These are phyloP conservation scores for Trichophyton benhamiae DNA, from an alignment of 2,329 filamentous ascomycete species.

Conservation along the genomic window DNA sequence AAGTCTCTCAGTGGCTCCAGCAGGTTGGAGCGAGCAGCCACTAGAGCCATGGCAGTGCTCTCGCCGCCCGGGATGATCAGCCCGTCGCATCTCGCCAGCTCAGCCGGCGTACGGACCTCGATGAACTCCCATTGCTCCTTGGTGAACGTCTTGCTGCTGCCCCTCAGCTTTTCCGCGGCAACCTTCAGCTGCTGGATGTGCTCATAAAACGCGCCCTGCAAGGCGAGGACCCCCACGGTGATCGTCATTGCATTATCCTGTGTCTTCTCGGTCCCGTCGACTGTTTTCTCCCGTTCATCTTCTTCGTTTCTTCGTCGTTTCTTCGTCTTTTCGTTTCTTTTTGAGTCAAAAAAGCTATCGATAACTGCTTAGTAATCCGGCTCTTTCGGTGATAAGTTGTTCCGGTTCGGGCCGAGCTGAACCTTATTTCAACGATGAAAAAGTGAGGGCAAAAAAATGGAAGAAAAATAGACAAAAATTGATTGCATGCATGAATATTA, in stretches of 20 bases:
- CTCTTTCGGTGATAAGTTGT: not conserved
- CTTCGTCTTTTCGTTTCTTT: not conserved
- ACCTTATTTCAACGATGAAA: not conserved
- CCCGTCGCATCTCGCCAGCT: constrained; percentile 64
- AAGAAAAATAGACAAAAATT: not conserved
- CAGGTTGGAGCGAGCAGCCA: constrained; percentile 68
- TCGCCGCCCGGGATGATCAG: constrained; percentile 89
- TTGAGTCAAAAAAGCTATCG: not conserved
- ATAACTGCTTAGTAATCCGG: not conserved
- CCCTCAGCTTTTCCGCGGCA: constrained; percentile 45
- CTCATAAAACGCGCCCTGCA: constrained; percentile 89
- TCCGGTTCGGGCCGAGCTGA: not conserved
- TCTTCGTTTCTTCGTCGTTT: not conserved
- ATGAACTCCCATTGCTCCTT: constrained; percentile 47
- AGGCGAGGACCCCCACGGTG: constrained; percentile 51
- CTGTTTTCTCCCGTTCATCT: too few relatives aligned
- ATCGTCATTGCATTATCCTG: constrained; percentile 11
- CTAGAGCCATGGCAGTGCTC: constrained; percentile 82
- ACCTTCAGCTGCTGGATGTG: constrained; percentile 64
- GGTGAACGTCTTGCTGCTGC: constrained; percentile 13
- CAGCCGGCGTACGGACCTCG: constrained; percentile 63
- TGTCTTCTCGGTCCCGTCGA: not conserved
- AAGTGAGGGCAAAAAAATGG: not conserved
- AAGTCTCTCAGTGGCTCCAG: constrained; percentile 77
- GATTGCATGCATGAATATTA: not conserved